Base-by-base conservation (phyloP, 1,284 basidiomycete genomes). In the Puccinia polysora region DNA sequence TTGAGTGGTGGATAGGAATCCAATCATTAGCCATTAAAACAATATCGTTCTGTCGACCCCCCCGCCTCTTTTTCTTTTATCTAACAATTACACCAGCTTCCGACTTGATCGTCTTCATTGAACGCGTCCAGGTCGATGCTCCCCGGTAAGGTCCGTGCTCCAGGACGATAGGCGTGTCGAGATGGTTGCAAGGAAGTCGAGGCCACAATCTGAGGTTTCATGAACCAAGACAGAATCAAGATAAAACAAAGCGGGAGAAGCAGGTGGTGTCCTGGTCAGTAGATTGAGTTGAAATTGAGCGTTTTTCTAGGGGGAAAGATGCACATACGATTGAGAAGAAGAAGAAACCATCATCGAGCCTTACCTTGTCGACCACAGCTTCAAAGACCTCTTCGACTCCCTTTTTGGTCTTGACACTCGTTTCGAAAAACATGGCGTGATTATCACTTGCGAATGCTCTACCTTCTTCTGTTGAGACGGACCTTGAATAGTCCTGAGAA, bases 381-480 rank as follows among this genome's bases (percentile, higher is more conserved):
- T 86, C 83, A 79, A 96, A 95, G 1, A 88, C 86, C 62, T 91
- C 88, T 38, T 84, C 83, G 1, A 94, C 91, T 12, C 88, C 88
- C 0, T 88, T 75, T 20, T 76, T 74, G 34, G 76, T 75, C 45
- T 75, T 73, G 4, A 74, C 82, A 12, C 87, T 84, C 0, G 89
- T 93, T 85, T 96, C 92, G 55, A 95, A 83, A 80, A 96, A 97
- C 47, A 93, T 82, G 12, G 88, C 89, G 38, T 85, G 85, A 85
- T 91, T 89, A 58, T 88, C 84, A 34, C 84, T 82, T 0, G 95
- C 95, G 78, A 95, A 97, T 1, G 84, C 84, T 73, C 86, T 81
- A 0, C 88, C 96, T 78, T 97, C 92, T 0, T 86, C 81, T 2
- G 85, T 87, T 0, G 89, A 81, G 4, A 98, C 92, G 79, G 92